Evolutionary conservation across 176 grass and related monocot species (phyloP).

Genomic region (maize (Zea mays)): DNA sequence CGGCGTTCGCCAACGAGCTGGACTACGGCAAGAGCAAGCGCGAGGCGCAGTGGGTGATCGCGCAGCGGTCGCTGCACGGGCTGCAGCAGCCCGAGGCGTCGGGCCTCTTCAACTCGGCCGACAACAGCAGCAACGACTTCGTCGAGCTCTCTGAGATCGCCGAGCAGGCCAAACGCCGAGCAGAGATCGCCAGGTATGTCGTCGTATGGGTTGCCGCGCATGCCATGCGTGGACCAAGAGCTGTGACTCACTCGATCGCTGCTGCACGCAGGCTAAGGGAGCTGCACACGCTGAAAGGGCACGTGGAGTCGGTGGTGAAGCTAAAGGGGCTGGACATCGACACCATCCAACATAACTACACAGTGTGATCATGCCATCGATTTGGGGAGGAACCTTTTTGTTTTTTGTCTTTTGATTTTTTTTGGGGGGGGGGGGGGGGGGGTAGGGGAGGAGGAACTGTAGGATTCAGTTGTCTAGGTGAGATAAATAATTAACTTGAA

Average conservation of each 20-base stretch:
- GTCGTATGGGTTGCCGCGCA: too few relatives aligned
- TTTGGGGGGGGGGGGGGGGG: too few relatives aligned
- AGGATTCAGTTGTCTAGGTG: not conserved
- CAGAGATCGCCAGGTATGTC: slow-evolving; percentile 71
- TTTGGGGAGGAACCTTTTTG: not conserved
- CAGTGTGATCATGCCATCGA: slow-evolving; percentile 36
- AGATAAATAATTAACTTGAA: not conserved
- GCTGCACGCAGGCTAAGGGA: slow-evolving; percentile 35
- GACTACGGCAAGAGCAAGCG: slow-evolving; percentile 77
- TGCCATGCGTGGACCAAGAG: too few relatives aligned
- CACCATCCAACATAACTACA: slow-evolving; percentile 54
- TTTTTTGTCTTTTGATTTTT: not conserved
- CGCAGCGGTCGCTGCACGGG: slow-evolving; percentile 66
- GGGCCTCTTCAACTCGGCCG: slow-evolving; percentile 23
- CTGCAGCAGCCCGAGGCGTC: slow-evolving; percentile 42
- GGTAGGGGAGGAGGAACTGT: not conserved
- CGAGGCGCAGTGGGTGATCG: slow-evolving; percentile 72
- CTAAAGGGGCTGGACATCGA: slow-evolving; percentile 57
- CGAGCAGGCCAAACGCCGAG: slow-evolving; percentile 74
- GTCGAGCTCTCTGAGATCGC: slow-evolving; percentile 76
- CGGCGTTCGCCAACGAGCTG: slow-evolving; percentile 61
- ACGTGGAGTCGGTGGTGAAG: slow-evolving; percentile 64
- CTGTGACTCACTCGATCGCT: too few relatives aligned
- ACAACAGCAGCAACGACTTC: slow-evolving; percentile 55
- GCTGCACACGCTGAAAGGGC: slow-evolving; percentile 61